Base-by-base conservation (phyloP, 176 grass and related monocot species). In the Chrysopogon serrulatus region DNA sequence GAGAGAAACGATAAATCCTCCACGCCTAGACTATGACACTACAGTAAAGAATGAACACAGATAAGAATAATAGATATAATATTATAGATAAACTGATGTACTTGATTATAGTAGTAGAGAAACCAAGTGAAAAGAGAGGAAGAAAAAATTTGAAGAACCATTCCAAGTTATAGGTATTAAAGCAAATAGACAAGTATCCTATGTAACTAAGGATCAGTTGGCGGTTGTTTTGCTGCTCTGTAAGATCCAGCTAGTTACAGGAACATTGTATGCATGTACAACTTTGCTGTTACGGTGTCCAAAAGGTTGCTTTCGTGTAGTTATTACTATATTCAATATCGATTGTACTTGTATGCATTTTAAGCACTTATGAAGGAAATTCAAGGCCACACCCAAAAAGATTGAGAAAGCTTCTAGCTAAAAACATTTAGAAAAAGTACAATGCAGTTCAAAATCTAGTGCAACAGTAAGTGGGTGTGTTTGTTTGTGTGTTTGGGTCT, bases 1-100 rank as follows among this genome's bases (percentile, higher is more conserved):
- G 96, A 95, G 24, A 95, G 73, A 74, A 90, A 53, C 54, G 79
- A 82, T 71, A 98, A 88, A 82, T 98, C 91, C 84, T 95, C 79
- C 65, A 98, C 91, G 5, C 96, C 96, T 73, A 98, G 83, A 88
- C 86, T 98, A 71, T 92, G 76, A 66, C 96, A 98, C 96, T 98
- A 73, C 35, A 61, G 44, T 33, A 80, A 89, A 41, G 8, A 80
- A 87, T 39, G 16, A 69, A 62, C 57, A 67, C 56, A 80, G 79
- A 42, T 42, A 42, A 42, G 41, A 82, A 57, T 42, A 83, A 26
- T 2, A 80, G 24, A 65, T 64, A 77, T 10, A 64, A 37, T 45
- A 71, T 39, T 79, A 27, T 27, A 42, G 21, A 51, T 34, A 82
- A 72, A 42, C 47, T 74, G 18, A 49, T 49, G 48, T 19, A 51